phyloP scores from a whole-genome alignment of 2,329 filamentous ascomycete species.

The Amesomyces nigricolor region DNA sequence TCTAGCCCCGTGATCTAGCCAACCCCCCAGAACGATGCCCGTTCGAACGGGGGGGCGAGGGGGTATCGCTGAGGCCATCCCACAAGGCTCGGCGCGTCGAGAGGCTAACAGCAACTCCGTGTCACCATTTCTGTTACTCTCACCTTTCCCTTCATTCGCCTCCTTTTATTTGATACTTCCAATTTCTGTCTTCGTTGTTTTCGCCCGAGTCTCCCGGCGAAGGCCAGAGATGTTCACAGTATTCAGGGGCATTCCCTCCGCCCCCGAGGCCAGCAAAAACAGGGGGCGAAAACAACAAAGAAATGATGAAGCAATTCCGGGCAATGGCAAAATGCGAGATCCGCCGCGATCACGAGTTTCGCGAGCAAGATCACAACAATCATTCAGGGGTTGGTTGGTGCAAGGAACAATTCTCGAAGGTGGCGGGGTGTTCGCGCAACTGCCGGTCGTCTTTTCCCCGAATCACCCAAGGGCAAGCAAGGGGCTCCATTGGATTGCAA shows the following conservation, averaged over 20 bases:
- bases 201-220: neutral
- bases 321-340: too few relatives aligned
- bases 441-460: neutral
- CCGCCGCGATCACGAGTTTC: neutral
- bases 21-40: too few relatives aligned
- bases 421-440: too few relatives aligned
- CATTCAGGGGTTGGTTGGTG: too few relatives aligned
- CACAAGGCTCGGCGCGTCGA: too few relatives aligned
- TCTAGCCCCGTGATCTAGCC: too few relatives aligned
- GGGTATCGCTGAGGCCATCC: too few relatives aligned
- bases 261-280: neutral
- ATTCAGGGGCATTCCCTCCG: neutral
- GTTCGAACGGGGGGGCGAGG: too few relatives aligned
- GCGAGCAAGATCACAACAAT: too few relatives aligned
- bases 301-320: neutral
- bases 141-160: neutral
- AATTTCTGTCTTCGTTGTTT: neutral
- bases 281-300: neutral
- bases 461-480: neutral
- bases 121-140: neutral
- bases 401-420: too few relatives aligned
- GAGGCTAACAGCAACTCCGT: too few relatives aligned
- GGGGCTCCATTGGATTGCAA: too few relatives aligned
- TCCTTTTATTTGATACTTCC: neutral
- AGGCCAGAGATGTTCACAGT: neutral